A percentile compares a stretch with the other conserved stretches of the same genome.
Conservation (phyloP, 164 flowering plant genomes). For the Protea cynaroides region DNA sequence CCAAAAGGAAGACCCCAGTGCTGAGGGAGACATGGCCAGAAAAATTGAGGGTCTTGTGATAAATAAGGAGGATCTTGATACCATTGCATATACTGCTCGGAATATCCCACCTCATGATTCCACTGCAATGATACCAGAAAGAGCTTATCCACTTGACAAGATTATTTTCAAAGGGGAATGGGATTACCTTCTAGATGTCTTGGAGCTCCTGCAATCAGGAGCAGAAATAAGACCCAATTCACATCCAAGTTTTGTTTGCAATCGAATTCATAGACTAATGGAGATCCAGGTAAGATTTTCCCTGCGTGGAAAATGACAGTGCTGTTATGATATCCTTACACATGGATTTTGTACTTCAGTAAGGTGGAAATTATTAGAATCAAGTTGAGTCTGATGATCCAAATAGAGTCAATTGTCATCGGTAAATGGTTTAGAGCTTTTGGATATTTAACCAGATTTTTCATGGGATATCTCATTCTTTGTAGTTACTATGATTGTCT, state of each 20-base stretch:
- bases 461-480: no score
- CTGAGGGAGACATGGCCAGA: conserved; percentile 24
- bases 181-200: conserved; percentile 51
- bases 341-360: background rate
- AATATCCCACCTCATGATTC: conserved; percentile 66
- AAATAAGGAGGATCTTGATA: conserved; percentile 47
- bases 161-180: conserved; percentile 69
- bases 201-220: conserved; percentile 28
- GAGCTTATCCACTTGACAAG: conserved; percentile 72
- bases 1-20: conserved; percentile 30
- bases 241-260: conserved; percentile 66
- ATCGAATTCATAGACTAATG: conserved; percentile 39
- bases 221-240: conserved; percentile 14
- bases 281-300: conserved; percentile 44
- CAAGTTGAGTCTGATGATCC: background rate
- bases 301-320: background rate
- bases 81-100: conserved; percentile 22
- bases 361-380: background rate
- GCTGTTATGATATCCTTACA: background rate
- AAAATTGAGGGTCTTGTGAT: conserved; percentile 25
- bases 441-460: no score
- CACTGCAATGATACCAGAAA: conserved; percentile 54
- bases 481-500: no score
- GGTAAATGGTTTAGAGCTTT: no score
- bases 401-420: background rate